Evolutionary conservation across 495 filamentous ascomycete species (phyloP).

Genomic region (Cercophora newfieldiana): DNA sequence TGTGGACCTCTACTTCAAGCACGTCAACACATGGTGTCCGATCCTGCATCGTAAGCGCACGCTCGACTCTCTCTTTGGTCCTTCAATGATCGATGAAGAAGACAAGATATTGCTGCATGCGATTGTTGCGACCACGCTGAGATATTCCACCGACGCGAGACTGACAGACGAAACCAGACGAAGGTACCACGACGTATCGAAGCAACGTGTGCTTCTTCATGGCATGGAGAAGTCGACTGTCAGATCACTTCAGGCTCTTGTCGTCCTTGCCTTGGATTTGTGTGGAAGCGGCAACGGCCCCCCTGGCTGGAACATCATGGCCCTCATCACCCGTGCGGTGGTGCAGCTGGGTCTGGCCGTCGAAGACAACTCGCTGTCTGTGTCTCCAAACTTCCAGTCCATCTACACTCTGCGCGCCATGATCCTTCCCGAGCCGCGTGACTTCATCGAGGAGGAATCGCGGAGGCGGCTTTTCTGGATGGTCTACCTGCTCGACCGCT

Average conservation of each 20-base stretch:
- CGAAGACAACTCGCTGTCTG: conserved; percentile 72
- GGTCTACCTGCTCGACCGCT: conserved; percentile 85
- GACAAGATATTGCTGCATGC: conserved; percentile 82
- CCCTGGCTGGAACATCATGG: conserved; percentile 85
- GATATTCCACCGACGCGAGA: conserved; percentile 73
- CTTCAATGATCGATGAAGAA: conserved; percentile 70
- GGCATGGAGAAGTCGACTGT: conserved; percentile 86
- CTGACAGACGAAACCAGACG: conserved; percentile 69
- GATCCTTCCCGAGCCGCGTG: conserved; percentile 74
- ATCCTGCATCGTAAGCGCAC: conserved; percentile 81
- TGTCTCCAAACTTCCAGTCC: conserved; percentile 71
- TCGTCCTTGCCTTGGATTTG: conserved; percentile 77
- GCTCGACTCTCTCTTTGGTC: conserved; percentile 77
- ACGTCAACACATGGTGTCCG: conserved; percentile 88
- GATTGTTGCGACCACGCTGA: conserved; percentile 80
- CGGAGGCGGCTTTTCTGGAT: conserved; percentile 86
- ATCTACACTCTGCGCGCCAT: conserved; percentile 84
- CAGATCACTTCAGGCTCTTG: conserved; percentile 79
- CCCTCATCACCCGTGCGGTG: conserved; percentile 79
- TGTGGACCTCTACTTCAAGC: conserved; percentile 85
- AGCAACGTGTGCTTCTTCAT: conserved; percentile 80
- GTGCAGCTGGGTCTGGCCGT: conserved; percentile 82
- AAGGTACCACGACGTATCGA: conserved; percentile 75
- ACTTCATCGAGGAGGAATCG: conserved; percentile 87
- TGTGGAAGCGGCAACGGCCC: conserved; percentile 81